A percentile compares a stretch with the other conserved stretches of the same genome.
phyloP scores from a whole-genome alignment of 2,329 filamentous ascomycete species.

The Thermomyces lanuginosus region DNA sequence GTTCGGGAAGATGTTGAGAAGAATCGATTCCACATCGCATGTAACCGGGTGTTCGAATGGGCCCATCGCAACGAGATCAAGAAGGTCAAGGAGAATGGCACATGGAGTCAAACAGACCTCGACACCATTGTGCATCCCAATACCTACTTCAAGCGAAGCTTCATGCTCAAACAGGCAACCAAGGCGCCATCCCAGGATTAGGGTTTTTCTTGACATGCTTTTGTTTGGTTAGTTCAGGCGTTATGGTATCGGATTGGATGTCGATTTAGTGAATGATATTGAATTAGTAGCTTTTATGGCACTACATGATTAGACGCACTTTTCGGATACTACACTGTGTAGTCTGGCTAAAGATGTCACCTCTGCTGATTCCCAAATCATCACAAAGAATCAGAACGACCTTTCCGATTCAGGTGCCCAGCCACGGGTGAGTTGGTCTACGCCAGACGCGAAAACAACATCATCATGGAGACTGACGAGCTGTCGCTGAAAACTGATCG shows the following conservation, averaged over 20 bases:
- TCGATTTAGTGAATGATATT: no score
- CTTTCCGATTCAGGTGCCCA: constrained; percentile 55
- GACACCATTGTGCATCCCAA: constrained; percentile 97
- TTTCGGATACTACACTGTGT: no score
- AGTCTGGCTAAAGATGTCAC: constrained; percentile 34
- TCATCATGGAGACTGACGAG: constrained; percentile 33
- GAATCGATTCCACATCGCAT: constrained; percentile 84
- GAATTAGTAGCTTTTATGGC: no score
- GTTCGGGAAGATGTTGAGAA: constrained; percentile 81
- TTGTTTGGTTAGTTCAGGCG: no score
- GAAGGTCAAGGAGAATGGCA: constrained; percentile 56
- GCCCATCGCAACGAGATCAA: constrained; percentile 65
- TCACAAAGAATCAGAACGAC: constrained; percentile 46
- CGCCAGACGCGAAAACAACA: constrained; percentile 54
- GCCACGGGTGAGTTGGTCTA: constrained; percentile 49
- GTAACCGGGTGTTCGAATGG: constrained; percentile 87
- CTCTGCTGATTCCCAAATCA: constrained; percentile 57
- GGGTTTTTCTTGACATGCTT: background rate
- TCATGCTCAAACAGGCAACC: constrained; percentile 64
- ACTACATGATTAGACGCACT: no score
- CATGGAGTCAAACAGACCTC: constrained; percentile 57
- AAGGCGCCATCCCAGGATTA: constrained; percentile 30
- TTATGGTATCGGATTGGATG: no score
- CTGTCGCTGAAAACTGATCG: constrained; percentile 44
- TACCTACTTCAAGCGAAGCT: constrained; percentile 93